These are phyloP conservation scores for Zanthoxylum bungeanum DNA, from an alignment of 345 rosid genomes.

Conservation along the genomic window DNA sequence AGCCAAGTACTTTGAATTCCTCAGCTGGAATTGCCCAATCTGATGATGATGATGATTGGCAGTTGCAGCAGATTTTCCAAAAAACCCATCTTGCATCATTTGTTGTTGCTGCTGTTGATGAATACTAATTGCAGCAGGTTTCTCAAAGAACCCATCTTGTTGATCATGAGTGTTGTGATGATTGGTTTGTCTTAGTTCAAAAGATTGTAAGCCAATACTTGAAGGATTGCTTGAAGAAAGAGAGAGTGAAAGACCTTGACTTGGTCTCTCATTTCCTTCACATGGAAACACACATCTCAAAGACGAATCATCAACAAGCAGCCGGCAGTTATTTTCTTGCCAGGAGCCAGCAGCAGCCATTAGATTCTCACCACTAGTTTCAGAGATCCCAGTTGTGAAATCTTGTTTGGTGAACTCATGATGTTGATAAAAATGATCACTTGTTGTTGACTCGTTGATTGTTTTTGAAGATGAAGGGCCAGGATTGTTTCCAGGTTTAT, in stretches of 20 bases:
- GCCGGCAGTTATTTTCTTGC: conserved; percentile 38
- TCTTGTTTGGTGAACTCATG: conserved; percentile 34
- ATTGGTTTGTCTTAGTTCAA: conserved; percentile 57
- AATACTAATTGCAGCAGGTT: too few species aligned
- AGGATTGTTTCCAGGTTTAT: conserved; percentile 20
- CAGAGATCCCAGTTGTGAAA: conserved; percentile 41
- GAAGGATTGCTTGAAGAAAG: conserved; percentile 84
- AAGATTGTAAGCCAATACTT: conserved; percentile 72
- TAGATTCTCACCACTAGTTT: conserved; percentile 44
- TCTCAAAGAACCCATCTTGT: conserved; percentile 38
- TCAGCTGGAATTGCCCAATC: conserved; percentile 44
- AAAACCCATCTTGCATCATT: conserved; percentile 27
- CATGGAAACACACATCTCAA: conserved; percentile 68
- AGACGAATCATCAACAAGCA: conserved; percentile 58
- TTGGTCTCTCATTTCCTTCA: conserved; percentile 86
- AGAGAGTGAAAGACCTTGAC: conserved; percentile 96
- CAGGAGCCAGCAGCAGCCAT: conserved; percentile 32
- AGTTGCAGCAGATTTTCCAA: conserved; percentile 43
- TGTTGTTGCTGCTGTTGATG: too few species aligned
- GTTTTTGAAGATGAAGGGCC: conserved; percentile 44
- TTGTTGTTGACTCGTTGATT: conserved; percentile 38
- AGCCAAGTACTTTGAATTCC: conserved; percentile 63
- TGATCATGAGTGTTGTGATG: conserved; percentile 26
- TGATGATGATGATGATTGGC: conserved; percentile 31
- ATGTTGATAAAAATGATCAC: conserved; percentile 39